Conservation (phyloP, 352 stramenopile genomes). For the Globisporangium orthogonon region DNA sequence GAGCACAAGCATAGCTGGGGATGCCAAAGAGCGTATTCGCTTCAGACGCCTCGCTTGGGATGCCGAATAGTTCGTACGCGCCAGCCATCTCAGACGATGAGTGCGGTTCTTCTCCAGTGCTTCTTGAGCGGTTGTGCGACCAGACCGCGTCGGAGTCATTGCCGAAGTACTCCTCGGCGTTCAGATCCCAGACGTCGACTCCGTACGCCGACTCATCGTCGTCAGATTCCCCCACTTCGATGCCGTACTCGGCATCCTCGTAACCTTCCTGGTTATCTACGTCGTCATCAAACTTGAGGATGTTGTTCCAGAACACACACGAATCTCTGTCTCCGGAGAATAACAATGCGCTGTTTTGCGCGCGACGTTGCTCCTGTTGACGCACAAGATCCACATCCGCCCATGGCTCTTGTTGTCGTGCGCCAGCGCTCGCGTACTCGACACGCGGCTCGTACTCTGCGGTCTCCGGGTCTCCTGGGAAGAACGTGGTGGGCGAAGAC, state of each 20-base stretch:
- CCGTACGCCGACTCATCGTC: background rate
- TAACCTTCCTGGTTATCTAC: background rate
- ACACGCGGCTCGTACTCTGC: background rate
- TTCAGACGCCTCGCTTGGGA: background rate
- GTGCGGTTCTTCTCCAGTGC: background rate
- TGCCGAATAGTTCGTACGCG: background rate
- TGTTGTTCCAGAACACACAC: conserved; percentile 15
- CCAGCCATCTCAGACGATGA: background rate
- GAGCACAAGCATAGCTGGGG: background rate
- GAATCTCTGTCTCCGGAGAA: conserved; percentile 7
- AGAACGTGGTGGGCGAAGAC: background rate
- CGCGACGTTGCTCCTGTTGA: background rate
- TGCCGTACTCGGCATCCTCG: conserved; percentile 3
- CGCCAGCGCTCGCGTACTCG: background rate
- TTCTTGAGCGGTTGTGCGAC: background rate
- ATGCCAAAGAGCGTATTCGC: conserved; percentile 12
- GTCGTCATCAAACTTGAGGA: conserved; percentile 5
- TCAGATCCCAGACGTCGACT: background rate
- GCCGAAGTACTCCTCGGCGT: background rate
- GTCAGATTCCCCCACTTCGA: conserved; percentile 4
- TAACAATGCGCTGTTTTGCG: conserved; percentile 1
- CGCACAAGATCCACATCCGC: background rate
- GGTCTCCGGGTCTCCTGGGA: background rate
- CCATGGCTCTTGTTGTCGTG: background rate
- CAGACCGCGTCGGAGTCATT: background rate